Base-by-base conservation (phyloP, 1,139 yeast genomes). In the Yamadazyma kanchanaburiensis region DNA sequence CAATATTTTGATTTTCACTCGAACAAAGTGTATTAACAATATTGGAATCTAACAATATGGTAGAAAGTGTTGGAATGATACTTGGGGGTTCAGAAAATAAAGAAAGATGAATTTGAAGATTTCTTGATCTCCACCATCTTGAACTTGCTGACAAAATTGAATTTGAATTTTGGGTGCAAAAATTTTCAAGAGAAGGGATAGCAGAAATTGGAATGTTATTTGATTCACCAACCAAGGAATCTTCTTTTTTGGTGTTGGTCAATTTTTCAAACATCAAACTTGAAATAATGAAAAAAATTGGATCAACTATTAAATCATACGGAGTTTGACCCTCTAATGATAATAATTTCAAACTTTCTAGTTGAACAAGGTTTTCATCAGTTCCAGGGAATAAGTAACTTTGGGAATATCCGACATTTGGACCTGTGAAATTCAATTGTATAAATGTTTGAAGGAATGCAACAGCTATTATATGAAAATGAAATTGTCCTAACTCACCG, bases 381-480 rank as follows among this genome's bases (percentile, higher is more conserved):
- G 56, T 42, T 2, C 40, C 42, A 2, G 56, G 48, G 35, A 66
- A 64, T 33, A 59, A 55, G 33, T 62, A 39, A 2, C 64, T 59
- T 3, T 53, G 47, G 2, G 64, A 48, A 22, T 62, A 48, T 1
- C 66, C 64, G 1, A 78, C 50, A 15, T 70, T 68, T 2, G 97
- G 97, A 4, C 97, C 97, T 0, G 96, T 86, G 51, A 71, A 85
- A 51, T 89, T 89, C 31, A 74, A 58, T 50, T 87, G 95, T 14
- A 84, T 60, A 49, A 83, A 89, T 2, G 74, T 53, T 48, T 87
- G 88, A 22, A 87, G 60, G 4, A 77, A 59, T 1, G 82, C 68
- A 32, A 81, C 62, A 4, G 83, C 85, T 23, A 64, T 31, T 1
- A 66, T 28, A 24, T 64, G 73, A 26, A 61, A 38, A 29, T 55